phyloP scores from a whole-genome alignment of 2,329 filamentous ascomycete genomes.

The Arthroderma uncinatum region DNA sequence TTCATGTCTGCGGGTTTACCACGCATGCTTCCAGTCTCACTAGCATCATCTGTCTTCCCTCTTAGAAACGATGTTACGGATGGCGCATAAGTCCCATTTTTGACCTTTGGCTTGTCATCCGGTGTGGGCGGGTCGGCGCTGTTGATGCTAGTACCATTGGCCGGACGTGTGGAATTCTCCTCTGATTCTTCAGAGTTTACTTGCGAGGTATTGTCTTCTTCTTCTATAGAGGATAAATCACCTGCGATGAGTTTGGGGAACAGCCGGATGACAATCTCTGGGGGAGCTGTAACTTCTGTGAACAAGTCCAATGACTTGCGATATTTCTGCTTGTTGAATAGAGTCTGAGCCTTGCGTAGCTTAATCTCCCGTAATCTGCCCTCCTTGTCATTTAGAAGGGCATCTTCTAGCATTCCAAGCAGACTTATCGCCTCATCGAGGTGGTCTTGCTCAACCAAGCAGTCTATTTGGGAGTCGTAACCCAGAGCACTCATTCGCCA shows the following conservation, averaged over 20 bases:
- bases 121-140: constrained; percentile 18
- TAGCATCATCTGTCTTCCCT: constrained; percentile 28
- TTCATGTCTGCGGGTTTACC: constrained; percentile 24
- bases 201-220: constrained; percentile 33
- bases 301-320: constrained; percentile 81
- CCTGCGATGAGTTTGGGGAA: constrained; percentile 80
- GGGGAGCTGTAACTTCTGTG: constrained; percentile 77
- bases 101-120: constrained; percentile 21
- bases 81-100: constrained; percentile 24
- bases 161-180: constrained; percentile 14
- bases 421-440: constrained; percentile 91
- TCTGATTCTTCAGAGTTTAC: constrained; percentile 15
- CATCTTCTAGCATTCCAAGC: constrained; percentile 81
- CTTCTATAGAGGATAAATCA: constrained; percentile 55
- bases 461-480: constrained; percentile 79
- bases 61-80: constrained; percentile 32
- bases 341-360: constrained; percentile 74
- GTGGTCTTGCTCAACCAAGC: constrained; percentile 59
- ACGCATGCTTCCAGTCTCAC: constrained; percentile 31
- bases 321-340: constrained; percentile 77
- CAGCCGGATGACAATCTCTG: constrained; percentile 72
- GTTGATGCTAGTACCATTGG: constrained; percentile 21
- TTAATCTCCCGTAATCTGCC: constrained; percentile 74
- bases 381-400: constrained; percentile 70
- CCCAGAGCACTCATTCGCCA: constrained; percentile 94